These are phyloP conservation scores for Phytophthora tubulina DNA, from an alignment of 352 stramenopile species.

Conservation along the genomic window DNA sequence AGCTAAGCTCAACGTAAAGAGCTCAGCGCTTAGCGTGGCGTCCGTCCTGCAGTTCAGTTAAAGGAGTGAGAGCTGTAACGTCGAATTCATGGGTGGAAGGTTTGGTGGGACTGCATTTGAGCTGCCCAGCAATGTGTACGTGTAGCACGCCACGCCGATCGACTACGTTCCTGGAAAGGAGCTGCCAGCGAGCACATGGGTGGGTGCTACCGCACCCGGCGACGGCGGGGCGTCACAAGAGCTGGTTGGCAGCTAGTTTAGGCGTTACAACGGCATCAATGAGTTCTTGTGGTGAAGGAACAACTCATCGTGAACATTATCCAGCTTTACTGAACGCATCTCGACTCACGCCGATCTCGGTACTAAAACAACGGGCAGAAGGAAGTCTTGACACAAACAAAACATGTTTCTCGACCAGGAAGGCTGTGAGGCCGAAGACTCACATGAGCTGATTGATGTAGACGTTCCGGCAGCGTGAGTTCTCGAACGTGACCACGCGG, in stretches of 20 bases:
- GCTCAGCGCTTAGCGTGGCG: not conserved
- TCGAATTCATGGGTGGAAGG: not conserved
- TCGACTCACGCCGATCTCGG: too few species aligned
- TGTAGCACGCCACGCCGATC: not conserved
- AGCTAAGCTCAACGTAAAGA: slow-evolving; percentile 20
- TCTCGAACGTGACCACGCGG: slow-evolving; percentile 97
- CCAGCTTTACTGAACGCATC: too few species aligned
- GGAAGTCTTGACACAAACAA: too few species aligned
- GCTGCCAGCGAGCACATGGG: not conserved
- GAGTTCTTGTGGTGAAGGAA: not conserved
- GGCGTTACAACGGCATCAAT: not conserved
- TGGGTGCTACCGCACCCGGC: not conserved
- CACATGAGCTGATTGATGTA: slow-evolving; percentile 92
- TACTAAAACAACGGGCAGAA: too few species aligned
- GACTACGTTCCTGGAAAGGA: slow-evolving; percentile 5
- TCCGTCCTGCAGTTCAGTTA: not conserved
- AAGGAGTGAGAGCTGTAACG: slow-evolving; percentile 3
- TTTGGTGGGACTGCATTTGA: slow-evolving; percentile 1
- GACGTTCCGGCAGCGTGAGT: slow-evolving; percentile 92
- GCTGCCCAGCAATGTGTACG: not conserved
- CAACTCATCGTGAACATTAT: too few species aligned
- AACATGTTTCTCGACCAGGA: too few species aligned
- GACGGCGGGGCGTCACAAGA: slow-evolving; percentile 25
- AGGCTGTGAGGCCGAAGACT: slow-evolving; percentile 4
- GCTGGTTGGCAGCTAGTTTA: not conserved